These are phyloP conservation scores for Xylariaceae sp. DNA, from an alignment of 2,329 filamentous ascomycete genomes.

Conservation along the genomic window DNA sequence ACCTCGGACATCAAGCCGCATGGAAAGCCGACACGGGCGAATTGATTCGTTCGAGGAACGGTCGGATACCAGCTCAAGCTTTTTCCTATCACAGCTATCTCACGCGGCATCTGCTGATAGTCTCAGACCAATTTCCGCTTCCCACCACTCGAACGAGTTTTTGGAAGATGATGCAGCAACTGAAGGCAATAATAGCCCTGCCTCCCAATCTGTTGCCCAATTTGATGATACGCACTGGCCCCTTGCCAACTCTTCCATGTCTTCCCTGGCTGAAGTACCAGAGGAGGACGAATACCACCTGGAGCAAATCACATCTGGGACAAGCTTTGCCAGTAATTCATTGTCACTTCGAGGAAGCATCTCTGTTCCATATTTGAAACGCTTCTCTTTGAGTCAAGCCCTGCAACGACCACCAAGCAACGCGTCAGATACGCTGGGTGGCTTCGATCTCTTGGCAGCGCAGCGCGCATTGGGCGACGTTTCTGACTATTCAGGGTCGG, in stretches of 20 bases:
- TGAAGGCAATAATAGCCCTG: constrained; percentile 30
- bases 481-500: constrained; percentile 18
- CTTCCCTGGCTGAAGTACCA: constrained; percentile 54
- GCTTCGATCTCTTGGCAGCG: constrained; percentile 36
- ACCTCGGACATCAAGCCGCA: constrained; percentile 53
- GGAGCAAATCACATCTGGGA: constrained; percentile 36
- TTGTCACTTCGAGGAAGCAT: constrained; percentile 53
- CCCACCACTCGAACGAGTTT: constrained; percentile 7
- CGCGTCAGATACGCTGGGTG: constrained; percentile 50
- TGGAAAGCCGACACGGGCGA: constrained; percentile 42
- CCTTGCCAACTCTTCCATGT: constrained; percentile 36
- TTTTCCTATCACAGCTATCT: constrained; percentile 36
- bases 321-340: constrained; percentile 44
- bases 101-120: constrained; percentile 12
- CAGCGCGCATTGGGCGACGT: constrained; percentile 32
- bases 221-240: constrained; percentile 32
- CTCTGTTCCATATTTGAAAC: constrained; percentile 53
- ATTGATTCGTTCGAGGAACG: constrained; percentile 41
- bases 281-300: constrained; percentile 57
- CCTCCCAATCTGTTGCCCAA: constrained; percentile 24
- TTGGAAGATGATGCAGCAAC: constrained; percentile 7
- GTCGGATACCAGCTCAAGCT: constrained; percentile 42
- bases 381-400: constrained; percentile 35
- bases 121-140: constrained; percentile 6
- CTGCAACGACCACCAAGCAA: constrained; percentile 39